Percentiles rank a stretch among this genome's conserved stretches.
These are phyloP conservation scores for Castanea mollissima DNA, from an alignment of 306 rosid species.

Conservation along the genomic window DNA sequence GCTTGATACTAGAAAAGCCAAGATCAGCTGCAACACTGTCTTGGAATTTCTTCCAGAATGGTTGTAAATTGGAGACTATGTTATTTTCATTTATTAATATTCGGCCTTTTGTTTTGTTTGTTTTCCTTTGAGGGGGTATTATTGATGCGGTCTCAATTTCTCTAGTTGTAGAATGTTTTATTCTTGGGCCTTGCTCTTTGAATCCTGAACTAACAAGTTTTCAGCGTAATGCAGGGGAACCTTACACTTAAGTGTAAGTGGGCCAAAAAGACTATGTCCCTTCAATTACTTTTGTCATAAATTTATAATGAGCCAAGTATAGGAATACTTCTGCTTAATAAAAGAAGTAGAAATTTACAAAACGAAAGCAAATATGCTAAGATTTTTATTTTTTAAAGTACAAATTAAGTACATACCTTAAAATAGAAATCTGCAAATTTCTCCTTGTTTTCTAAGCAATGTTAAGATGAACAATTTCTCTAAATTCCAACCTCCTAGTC, in stretches of 20 bases:
- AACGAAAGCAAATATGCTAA: background rate
- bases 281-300: too few relatives aligned
- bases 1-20: too few relatives aligned
- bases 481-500: constrained; percentile 79
- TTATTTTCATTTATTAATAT: too few relatives aligned
- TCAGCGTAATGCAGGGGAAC: background rate
- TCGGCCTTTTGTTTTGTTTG: too few relatives aligned
- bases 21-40: too few relatives aligned
- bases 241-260: background rate
- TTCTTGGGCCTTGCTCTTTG: background rate
- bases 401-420: background rate
- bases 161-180: background rate
- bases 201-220: background rate
- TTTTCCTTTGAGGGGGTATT: too few relatives aligned
- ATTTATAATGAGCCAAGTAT: too few relatives aligned
- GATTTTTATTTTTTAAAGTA: background rate
- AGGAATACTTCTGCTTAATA: background rate
- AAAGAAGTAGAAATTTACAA: background rate
- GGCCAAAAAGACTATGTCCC: too few relatives aligned
- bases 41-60: too few relatives aligned
- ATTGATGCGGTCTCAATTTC: too few relatives aligned
- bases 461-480: constrained; percentile 49
- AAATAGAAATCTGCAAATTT: background rate
- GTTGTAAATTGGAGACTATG: too few relatives aligned
- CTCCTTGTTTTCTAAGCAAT: constrained; percentile 32